These are phyloP conservation scores for Penicillium angulare DNA, from an alignment of 495 filamentous ascomycete species.

Conservation along the genomic window DNA sequence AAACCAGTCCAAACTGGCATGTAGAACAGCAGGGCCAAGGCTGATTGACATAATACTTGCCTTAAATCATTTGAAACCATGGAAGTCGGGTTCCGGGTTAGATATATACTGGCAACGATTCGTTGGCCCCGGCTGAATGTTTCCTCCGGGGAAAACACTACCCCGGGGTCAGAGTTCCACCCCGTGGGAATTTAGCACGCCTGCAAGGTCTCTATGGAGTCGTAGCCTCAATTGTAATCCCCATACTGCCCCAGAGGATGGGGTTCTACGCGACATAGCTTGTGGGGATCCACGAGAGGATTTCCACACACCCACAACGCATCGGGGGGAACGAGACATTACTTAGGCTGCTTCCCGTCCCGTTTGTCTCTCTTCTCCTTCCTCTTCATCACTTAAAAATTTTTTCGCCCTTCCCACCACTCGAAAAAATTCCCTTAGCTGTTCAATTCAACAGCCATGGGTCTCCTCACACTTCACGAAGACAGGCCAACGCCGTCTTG, in stretches of 20 bases:
- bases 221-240: conserved; percentile 21
- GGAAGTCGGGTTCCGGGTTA: conserved; percentile 17
- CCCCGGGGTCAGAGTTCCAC: conserved; percentile 27
- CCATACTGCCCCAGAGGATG: conserved; percentile 33
- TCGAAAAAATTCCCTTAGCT: conserved; percentile 10
- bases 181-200: conserved; percentile 15
- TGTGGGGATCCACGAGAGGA: conserved; percentile 30
- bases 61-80: not conserved
- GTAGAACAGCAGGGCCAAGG: not conserved
- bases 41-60: not conserved
- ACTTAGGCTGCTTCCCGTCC: conserved; percentile 24
- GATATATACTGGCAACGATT: conserved; percentile 23
- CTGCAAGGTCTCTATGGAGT: conserved; percentile 8
- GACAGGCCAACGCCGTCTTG: conserved; percentile 61
- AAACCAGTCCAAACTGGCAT: too few species aligned
- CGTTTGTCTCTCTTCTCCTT: conserved; percentile 7
- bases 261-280: conserved; percentile 26
- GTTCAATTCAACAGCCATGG: conserved; percentile 44
- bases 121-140: conserved; percentile 23
- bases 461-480: conserved; percentile 56
- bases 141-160: conserved; percentile 37
- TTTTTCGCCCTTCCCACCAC: conserved; percentile 1
- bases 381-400: conserved; percentile 3
- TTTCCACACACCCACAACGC: conserved; percentile 21
- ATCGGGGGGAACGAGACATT: conserved; percentile 17